phyloP scores from a whole-genome alignment of 2,329 filamentous ascomycete species.

The Neopestalotiopsis rosae region DNA sequence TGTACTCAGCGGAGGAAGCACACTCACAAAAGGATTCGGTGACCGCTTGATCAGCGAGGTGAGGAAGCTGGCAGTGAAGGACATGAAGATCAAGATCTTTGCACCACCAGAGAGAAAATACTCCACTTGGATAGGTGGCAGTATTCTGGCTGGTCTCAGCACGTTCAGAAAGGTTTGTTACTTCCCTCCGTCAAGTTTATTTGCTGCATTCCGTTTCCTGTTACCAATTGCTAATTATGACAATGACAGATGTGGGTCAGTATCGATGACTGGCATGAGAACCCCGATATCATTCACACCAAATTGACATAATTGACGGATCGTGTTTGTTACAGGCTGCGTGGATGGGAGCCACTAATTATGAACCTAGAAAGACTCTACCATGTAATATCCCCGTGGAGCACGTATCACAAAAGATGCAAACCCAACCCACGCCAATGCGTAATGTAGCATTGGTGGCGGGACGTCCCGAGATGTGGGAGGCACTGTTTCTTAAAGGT shows the following conservation, averaged over 20 bases:
- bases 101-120: conserved; percentile 97
- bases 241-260: conserved; percentile 93
- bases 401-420: background rate
- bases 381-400: background rate
- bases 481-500: background rate
- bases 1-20: conserved; percentile 94
- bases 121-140: conserved; percentile 98
- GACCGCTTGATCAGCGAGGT: conserved; percentile 91
- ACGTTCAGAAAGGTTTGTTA: conserved; percentile 91
- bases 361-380: background rate
- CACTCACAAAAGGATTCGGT: conserved; percentile 94
- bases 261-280: conserved; percentile 99
- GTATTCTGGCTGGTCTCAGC: conserved; percentile 93
- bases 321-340: background rate
- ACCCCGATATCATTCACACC: conserved; percentile 97
- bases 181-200: background rate
- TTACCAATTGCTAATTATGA: conserved; percentile 17
- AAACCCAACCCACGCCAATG: background rate
- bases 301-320: conserved; percentile 78
- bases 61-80: conserved; percentile 92
- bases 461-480: background rate
- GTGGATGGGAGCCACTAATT: background rate
- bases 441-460: background rate
- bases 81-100: conserved; percentile 99
- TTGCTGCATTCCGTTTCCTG: conserved; percentile 23